Evolutionary conservation across 2,329 filamentous ascomycete species (phyloP), one percentile per base, ranked within the genome.

Genomic region (Botryotinia calthae): DNA sequence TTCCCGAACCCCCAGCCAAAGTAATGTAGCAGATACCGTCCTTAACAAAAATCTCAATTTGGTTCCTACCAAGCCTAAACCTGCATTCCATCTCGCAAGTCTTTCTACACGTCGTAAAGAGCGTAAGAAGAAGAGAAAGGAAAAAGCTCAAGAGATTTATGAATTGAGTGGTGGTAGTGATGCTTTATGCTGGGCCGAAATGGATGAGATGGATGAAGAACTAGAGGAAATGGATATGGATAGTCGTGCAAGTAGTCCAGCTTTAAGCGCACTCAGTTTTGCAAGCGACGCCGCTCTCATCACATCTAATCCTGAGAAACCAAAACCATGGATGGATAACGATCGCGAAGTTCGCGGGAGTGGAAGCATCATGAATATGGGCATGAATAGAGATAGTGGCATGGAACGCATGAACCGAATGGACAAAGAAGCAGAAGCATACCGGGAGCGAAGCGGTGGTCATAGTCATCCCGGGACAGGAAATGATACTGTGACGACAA

Each of bases 131-230:
- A 72, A 68, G 51, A 37, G 25, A 58, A 68, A 68, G 12, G 42
- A 68, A 40, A 68, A 72, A 20, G 62, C 25, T 40, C 31, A 67
- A 40, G 70, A 72, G 2, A 51, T 72, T 9, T 72, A 72, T 46
- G 70, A 72, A 37, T 58, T 72, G 28, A 68, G 70, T 25, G 70
- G 70, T 46, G 63, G 70, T 18, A 61, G 34, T 28, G 63, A 72
- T 68, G 70, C 40, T n/a, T 37, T 72, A 48, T 72, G 70, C 34
- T 64, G 54, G 68, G 68, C 67, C 20, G 67, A 63, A 64, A 37
- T 51, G 65, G 65, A 68, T 16, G 65, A 68, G 46, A 68, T 68
- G 65, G 48, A 68, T 9, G 65, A 67, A 12, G 65, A 67, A 56
- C 34, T 67, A 18, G 65, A 68, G 18, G 65, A 68, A 9, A 68